These are phyloP conservation scores for Didymella lethalis DNA, from an alignment of 2,329 filamentous ascomycete genomes.

Conservation along the genomic window DNA sequence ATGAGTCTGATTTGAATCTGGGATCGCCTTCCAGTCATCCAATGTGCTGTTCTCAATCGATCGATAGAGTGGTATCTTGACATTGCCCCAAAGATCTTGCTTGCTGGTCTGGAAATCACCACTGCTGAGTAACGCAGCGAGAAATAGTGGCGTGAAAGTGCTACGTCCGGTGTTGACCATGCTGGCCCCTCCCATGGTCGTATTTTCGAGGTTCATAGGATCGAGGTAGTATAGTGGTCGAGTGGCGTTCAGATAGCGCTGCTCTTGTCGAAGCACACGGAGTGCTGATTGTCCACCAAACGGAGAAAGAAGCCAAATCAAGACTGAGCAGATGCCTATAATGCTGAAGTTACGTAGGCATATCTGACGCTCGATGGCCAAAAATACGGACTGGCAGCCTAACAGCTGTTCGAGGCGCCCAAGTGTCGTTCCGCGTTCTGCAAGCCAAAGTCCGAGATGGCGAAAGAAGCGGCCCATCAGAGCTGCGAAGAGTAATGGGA, in stretches of 20 bases:
- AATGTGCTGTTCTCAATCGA: conserved; percentile 30
- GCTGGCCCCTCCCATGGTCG: conserved; percentile 24
- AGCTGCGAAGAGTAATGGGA: conserved; percentile 42
- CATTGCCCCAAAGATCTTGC: conserved; percentile 42
- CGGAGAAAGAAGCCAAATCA: conserved; percentile 42
- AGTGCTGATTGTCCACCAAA: conserved; percentile 43
- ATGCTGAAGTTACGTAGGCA: conserved; percentile 35
- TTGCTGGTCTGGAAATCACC: conserved; percentile 31
- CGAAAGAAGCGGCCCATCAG: conserved; percentile 43
- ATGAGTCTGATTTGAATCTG: conserved; percentile 22
- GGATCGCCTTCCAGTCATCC: conserved; percentile 31
- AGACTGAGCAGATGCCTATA: conserved; percentile 33
- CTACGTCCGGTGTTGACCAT: conserved; percentile 26
- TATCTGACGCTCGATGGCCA: conserved; percentile 42
- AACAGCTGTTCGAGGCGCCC: conserved; percentile 41
- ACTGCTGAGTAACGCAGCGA: conserved; percentile 38
- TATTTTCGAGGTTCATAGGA: conserved; percentile 21
- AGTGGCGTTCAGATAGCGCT: conserved; percentile 19
- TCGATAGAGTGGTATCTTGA: conserved; percentile 38
- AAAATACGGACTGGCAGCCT: conserved; percentile 42
- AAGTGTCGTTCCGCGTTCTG: conserved; percentile 42
- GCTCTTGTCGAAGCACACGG: conserved; percentile 33
- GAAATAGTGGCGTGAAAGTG: conserved; percentile 32
- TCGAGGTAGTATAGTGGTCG: conserved; percentile 32
- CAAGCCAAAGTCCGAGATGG: conserved; percentile 36